These are phyloP conservation scores for Pseudohalonectria lignicola DNA, from an alignment of 2,329 filamentous ascomycete species.

Conservation along the genomic window DNA sequence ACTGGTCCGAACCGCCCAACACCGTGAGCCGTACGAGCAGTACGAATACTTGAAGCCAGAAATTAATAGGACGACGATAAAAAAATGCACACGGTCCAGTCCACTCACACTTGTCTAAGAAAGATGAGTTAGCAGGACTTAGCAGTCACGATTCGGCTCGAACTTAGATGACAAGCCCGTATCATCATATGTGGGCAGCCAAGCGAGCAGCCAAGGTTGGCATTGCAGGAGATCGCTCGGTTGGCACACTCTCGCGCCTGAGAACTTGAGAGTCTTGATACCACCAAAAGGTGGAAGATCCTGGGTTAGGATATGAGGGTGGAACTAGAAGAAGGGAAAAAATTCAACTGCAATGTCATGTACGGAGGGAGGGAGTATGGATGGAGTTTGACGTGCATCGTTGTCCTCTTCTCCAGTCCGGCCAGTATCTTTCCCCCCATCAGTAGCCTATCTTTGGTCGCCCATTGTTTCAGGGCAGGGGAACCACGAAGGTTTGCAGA, in stretches of 20 bases:
- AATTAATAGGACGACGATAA: constrained; percentile 12
- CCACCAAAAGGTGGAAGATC: too few species aligned
- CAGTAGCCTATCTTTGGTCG: neutral
- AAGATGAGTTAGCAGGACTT: too few species aligned
- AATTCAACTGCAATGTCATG: neutral
- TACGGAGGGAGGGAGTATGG: neutral
- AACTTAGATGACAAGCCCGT: too few species aligned
- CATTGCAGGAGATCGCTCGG: too few species aligned
- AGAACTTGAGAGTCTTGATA: too few species aligned
- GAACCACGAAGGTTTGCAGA: neutral
- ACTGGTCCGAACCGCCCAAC: neutral
- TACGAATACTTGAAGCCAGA: constrained; percentile 14
- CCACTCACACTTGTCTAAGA: neutral
- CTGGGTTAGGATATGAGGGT: too few species aligned
- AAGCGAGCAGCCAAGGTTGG: too few species aligned
- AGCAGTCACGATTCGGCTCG: too few species aligned
- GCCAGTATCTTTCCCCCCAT: too few species aligned
- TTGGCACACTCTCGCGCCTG: neutral
- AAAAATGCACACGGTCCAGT: neutral
- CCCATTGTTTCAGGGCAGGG: neutral
- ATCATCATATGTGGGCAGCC: too few species aligned
- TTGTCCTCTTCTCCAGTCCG: neutral
- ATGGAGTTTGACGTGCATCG: neutral
- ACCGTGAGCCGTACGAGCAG: neutral
- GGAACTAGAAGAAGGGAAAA: neutral